phyloP scores from a whole-genome alignment of 2,329 filamentous ascomycete genomes.

The Cladosporium velox region DNA sequence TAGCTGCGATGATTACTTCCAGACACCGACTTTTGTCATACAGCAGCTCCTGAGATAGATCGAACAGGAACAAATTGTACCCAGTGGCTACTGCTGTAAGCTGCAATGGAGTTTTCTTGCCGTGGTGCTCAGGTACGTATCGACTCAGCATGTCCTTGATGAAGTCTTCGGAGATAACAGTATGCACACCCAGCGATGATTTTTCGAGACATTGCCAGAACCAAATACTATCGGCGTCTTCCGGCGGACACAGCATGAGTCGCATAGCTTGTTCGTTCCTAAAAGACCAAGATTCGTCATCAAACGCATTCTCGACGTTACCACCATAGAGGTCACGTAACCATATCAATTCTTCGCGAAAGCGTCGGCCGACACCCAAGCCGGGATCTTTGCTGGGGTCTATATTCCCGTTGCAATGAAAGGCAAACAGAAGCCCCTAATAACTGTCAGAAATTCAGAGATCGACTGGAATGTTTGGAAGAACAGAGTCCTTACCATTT shows the following conservation, averaged over 20 bases:
- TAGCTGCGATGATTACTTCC: too few species aligned
- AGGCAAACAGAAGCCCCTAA: neutral
- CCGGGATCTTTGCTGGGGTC: neutral
- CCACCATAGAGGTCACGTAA: neutral
- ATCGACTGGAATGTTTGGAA: neutral
- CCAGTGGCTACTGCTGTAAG: neutral
- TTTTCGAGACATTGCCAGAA: neutral
- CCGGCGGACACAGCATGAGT: neutral
- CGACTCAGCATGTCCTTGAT: neutral
- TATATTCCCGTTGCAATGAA: neutral
- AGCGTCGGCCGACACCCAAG: neutral
- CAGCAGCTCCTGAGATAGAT: accelerated
- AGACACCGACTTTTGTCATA: too few species aligned
- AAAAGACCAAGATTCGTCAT: accelerated
- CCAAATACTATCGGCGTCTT: neutral
- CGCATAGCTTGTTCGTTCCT: neutral
- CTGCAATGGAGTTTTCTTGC: neutral
- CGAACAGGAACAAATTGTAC: neutral
- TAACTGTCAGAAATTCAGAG: neutral
- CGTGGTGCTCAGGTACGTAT: neutral
- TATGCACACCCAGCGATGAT: accelerated
- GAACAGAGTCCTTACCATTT: neutral
- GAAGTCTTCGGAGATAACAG: neutral
- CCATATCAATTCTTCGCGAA: neutral
- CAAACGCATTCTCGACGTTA: too few species aligned